Conservation (phyloP, 2,329 filamentous ascomycete species). For the Cytospora chrysosperma region DNA sequence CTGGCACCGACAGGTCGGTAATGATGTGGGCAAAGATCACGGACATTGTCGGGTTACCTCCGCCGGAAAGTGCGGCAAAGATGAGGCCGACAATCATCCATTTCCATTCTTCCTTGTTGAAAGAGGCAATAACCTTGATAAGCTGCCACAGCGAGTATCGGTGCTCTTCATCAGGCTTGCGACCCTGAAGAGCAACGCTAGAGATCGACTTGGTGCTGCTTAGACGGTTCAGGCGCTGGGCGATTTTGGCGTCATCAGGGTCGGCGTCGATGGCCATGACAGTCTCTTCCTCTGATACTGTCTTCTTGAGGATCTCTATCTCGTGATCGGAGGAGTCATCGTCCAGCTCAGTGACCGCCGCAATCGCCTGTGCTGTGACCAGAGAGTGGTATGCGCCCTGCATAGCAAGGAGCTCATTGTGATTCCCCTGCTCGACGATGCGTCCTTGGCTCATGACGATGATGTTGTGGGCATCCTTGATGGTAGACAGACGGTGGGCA, state of each 20-base stretch:
- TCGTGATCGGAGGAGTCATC: conserved; percentile 49
- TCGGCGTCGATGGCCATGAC: conserved; percentile 44
- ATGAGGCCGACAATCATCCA: conserved; percentile 72
- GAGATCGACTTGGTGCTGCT: conserved; percentile 62
- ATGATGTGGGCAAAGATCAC: conserved; percentile 92
- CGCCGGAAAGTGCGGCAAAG: conserved; percentile 75
- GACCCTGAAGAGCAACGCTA: conserved; percentile 65
- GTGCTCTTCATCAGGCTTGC: conserved; percentile 46
- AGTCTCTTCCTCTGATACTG: conserved; percentile 40
- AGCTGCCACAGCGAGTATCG: conserved; percentile 73
- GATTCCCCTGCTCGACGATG: conserved; percentile 92
- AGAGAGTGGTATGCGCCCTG: conserved; percentile 77
- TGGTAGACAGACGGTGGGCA: conserved; percentile 91
- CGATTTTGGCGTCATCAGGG: conserved; percentile 59
- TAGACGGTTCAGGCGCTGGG: conserved; percentile 55
- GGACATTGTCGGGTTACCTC: conserved; percentile 62
- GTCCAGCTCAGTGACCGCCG: conserved; percentile 54
- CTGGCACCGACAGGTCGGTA: conserved; percentile 58
- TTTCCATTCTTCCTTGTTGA: conserved; percentile 72
- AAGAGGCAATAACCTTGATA: conserved; percentile 74
- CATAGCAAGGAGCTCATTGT: conserved; percentile 71
- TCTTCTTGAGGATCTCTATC: conserved; percentile 50
- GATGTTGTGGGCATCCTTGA: conserved; percentile 92
- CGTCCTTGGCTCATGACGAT: conserved; percentile 83
- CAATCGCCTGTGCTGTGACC: conserved; percentile 85